Base-by-base conservation (phyloP, 345 rosid genomes). In the Citrus trifoliata region DNA sequence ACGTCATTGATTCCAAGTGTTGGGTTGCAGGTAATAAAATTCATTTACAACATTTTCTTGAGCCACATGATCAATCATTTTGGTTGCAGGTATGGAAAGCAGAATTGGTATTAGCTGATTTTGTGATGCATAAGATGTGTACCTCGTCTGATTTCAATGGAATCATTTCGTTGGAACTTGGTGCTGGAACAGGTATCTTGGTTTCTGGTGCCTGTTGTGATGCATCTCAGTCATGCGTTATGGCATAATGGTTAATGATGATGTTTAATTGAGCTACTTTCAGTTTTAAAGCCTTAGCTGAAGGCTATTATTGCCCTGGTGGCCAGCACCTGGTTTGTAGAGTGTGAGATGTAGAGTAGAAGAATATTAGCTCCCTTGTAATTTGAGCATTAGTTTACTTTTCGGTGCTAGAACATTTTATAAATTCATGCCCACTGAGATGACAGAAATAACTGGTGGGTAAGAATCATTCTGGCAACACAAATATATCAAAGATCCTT, bases 181-280 rank as follows among this genome's bases (percentile, higher is more conserved):
- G 99, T 78, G 91, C 96, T 83, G 98, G 98, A 83, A 93, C 97
- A 78, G 98, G 98, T 93, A 84, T 76, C 68, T 74, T 61, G 64
- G 9, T 79, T 61, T 60, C 64, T 37, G n/a, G 19, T 70, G 74
- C 70, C 68, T 1, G 35, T 73, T 42, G 30, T 25, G 70, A 27
- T 21, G 32, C 30, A 14, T 33, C 65, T 27, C 37, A 7, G 25
- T 69, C 55, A 21, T 59, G 7, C 19, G 24, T 67, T 30, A 21
- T 63, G 28, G 21, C 51, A 46, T 46, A 46, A 13, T 46, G 51
- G 51, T 13, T 46, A 46, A 46, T 10, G 8, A 56, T 8, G 40
- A 21, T n/a, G 12, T 37, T 35, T 46, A 46, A 19, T 30, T 7
- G 4, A 53, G 28, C 42, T 38, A 38, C 27, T 2, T 13, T 72